Base-by-base conservation (phyloP, 345 rosid species). In the Laguncularia racemosa region DNA sequence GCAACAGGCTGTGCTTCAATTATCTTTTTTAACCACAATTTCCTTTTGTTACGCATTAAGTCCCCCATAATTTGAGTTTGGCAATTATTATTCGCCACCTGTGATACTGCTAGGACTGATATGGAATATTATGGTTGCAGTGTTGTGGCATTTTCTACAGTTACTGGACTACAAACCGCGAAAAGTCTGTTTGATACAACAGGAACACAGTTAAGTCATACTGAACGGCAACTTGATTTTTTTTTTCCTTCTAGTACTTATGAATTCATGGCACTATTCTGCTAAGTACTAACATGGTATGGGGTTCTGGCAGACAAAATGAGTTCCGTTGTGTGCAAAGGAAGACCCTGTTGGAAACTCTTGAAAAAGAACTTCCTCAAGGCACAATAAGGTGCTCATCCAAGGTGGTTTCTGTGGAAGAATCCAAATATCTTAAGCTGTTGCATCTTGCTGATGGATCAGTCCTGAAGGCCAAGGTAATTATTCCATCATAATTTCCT, bases 331-430 rank as follows among this genome's bases (percentile, higher is more conserved):
- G 87, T 58, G 64, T 76, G 33, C 70, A 50, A 63, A 86, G 95
- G 68, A 67, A 59, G 49, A 4, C 72, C 45, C 33, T 86, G 66
- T 23, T 83, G 56, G 87, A 86, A 67, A 59, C 80, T 44, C 73
- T 81, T 28, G 79, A 57, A 16, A 65, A 16, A 26, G 84, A 79
- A 38, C 76, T 86, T 10, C 95, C 89, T 16, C 17, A 20, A 26
- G 81, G 67, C 56, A 83, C 87, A 62, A 70, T 86, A 15, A 76
- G 76, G 65, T 83, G 67, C 73, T 79, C 88, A 19, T 77, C 85
- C 38, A 83, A 76, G 71, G 67, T 83, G 52, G 87, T 74, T 61
- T 78, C 77, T 14, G 60, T 83, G 20, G 79, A 83, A 59, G 64
- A 79, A 57, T 79, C 75, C 18, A 79, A 78, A 19, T 48, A 12